Conservation (phyloP, 140 eudicot genomes). For the Cichorium intybus region DNA sequence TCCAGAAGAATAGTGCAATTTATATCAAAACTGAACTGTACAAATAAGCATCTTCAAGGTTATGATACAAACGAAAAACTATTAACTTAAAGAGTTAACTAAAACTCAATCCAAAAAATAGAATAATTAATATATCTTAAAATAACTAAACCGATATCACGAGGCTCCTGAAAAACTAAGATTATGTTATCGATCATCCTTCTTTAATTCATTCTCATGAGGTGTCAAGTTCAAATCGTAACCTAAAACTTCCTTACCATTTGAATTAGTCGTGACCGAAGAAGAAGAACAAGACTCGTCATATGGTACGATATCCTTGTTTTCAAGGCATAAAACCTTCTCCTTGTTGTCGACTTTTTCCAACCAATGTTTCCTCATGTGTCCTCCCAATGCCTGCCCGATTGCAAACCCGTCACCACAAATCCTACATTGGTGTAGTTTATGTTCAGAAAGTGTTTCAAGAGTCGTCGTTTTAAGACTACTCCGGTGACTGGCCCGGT, state of each 20-base stretch:
- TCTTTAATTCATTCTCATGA: background rate
- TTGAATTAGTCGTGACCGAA: background rate
- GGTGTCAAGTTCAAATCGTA: conserved; percentile 21
- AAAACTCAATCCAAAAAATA: too few relatives aligned
- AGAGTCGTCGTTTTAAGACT: background rate
- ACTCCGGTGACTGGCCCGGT: background rate
- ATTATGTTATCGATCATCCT: background rate
- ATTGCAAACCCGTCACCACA: background rate
- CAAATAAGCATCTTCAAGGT: too few relatives aligned
- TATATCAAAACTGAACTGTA: too few relatives aligned
- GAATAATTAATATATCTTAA: too few relatives aligned
- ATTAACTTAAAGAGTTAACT: too few relatives aligned
- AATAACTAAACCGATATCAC: background rate
- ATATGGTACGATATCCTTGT: too few relatives aligned
- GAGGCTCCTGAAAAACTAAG: background rate
- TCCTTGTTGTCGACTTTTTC: background rate
- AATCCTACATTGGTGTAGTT: background rate
- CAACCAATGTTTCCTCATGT: conserved; percentile 21
- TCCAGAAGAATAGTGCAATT: too few relatives aligned
- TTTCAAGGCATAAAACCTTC: background rate
- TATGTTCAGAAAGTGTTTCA: background rate
- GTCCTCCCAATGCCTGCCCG: conserved; percentile 15
- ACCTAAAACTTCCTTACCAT: background rate
- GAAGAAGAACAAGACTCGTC: background rate
- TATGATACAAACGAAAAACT: too few relatives aligned